Conservation (phyloP, 2,329 filamentous ascomycete genomes). For the Verticillium isaacii region DNA sequence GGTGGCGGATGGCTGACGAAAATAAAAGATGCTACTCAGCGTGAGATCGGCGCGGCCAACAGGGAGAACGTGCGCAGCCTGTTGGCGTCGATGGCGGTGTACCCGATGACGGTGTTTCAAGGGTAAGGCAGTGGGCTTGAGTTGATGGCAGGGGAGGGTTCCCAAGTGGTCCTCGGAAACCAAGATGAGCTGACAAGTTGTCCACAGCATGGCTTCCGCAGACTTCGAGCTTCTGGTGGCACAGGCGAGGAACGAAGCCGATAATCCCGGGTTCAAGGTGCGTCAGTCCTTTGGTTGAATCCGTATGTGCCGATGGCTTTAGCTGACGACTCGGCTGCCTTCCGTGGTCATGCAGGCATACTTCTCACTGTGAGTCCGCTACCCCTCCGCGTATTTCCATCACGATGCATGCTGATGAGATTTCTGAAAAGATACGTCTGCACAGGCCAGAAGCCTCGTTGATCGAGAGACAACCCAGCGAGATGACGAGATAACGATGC, state of each 20-base stretch:
- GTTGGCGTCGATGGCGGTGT: slow-evolving; percentile 50
- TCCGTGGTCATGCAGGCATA: slow-evolving; percentile 40
- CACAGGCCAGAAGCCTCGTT: slow-evolving; percentile 1
- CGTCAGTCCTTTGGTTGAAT: slow-evolving; percentile 9
- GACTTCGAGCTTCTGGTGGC: slow-evolving; percentile 54
- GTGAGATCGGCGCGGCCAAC: slow-evolving; percentile 49
- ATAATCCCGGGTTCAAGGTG: slow-evolving; percentile 52
- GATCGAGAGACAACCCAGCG: neutral
- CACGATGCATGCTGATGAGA: slow-evolving; percentile 5
- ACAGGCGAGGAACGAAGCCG: slow-evolving; percentile 49
- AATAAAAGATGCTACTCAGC: slow-evolving; percentile 42
- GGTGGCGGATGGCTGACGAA: neutral
- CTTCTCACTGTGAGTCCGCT: slow-evolving; percentile 52
- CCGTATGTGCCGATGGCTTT: slow-evolving; percentile 1
- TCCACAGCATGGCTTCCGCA: slow-evolving; percentile 47
- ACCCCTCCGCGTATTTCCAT: neutral
- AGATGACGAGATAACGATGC: neutral
- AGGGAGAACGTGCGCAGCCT: slow-evolving; percentile 49
- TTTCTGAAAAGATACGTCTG: slow-evolving; percentile 30
- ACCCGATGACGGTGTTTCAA: slow-evolving; percentile 48
- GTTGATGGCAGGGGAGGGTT: neutral
- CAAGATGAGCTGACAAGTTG: slow-evolving; percentile 16
- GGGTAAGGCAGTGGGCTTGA: slow-evolving; percentile 28
- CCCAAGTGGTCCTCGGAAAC: neutral
- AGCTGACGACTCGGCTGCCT: neutral